A percentile compares a stretch with the other conserved stretches of the same genome.
Conservation (phyloP, 2,329 filamentous ascomycete genomes). For the Malbranchea zuffiana region DNA sequence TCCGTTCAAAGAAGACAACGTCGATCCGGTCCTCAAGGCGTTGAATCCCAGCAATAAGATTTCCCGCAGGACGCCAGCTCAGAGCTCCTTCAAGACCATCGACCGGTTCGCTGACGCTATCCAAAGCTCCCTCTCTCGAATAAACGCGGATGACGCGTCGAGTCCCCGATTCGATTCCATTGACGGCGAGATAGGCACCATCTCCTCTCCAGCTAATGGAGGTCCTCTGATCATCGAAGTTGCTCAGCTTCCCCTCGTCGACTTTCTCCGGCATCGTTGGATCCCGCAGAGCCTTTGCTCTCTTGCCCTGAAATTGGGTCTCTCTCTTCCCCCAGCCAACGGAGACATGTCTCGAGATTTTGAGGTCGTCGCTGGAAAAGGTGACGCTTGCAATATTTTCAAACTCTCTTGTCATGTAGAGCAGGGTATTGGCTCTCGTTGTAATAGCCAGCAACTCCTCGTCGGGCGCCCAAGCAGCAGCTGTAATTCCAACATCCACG, state of each 20-base stretch:
- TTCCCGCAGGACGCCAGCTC: conserved; percentile 86
- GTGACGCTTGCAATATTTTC: conserved; percentile 68
- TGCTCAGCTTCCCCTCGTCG: conserved; percentile 67
- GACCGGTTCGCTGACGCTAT: conserved; percentile 89
- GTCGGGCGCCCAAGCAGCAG: conserved; percentile 87
- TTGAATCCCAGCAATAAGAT: conserved; percentile 79
- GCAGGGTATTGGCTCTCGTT: conserved; percentile 64
- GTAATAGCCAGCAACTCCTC: conserved; percentile 79
- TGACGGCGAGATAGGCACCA: conserved; percentile 80
- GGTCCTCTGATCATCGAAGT: conserved; percentile 58
- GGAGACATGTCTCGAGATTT: conserved; percentile 83
- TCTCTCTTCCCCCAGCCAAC: conserved; percentile 98
- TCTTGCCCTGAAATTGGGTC: conserved; percentile 90
- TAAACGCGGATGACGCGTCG: conserved; percentile 81
- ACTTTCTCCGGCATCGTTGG: conserved; percentile 90
- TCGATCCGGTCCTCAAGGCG: conserved; percentile 58
- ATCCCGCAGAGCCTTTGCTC: conserved; percentile 75
- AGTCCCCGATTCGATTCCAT: conserved; percentile 55
- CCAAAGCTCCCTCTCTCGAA: conserved; percentile 77
- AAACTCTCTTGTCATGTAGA: conserved; percentile 89
- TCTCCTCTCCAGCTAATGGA: conserved; percentile 90
- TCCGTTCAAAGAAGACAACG: conserved; percentile 91
- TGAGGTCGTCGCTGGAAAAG: conserved; percentile 65
- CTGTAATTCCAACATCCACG: conserved; percentile 81
- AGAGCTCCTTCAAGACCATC: conserved; percentile 78